Conservation (phyloP, 495 filamentous ascomycete genomes). For the Penicillium tannophilum region DNA sequence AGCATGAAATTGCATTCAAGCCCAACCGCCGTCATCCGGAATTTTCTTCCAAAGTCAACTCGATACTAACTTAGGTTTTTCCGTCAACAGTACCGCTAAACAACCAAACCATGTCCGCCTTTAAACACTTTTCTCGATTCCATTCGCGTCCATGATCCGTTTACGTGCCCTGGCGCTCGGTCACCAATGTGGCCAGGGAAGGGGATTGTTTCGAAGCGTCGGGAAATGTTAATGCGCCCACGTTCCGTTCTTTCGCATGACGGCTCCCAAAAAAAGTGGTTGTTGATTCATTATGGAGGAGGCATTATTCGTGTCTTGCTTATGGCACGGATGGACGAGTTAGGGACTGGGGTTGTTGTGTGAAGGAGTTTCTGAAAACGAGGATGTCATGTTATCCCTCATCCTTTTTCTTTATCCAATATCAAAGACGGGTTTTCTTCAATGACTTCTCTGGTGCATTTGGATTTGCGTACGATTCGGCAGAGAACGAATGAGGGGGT, state of each 20-base stretch:
- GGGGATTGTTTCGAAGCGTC: constrained; percentile 25
- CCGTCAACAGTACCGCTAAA: constrained; percentile 56
- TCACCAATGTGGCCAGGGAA: constrained; percentile 23
- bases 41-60: not conserved
- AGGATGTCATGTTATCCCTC: constrained; percentile 33
- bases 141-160: constrained; percentile 41
- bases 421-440: constrained; percentile 42
- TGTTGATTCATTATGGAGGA: constrained; percentile 22
- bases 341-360: constrained; percentile 32
- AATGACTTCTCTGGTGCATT: constrained; percentile 12
- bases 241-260: constrained; percentile 24
- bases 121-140: constrained; percentile 35
- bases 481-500: not conserved
- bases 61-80: not conserved
- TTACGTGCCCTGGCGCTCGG: constrained; percentile 28
- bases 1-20: no score
- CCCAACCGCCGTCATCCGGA: no score
- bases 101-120: constrained; percentile 33
- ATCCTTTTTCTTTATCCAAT: constrained; percentile 37
- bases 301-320: constrained; percentile 24
- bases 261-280: constrained; percentile 29
- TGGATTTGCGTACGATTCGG: not conserved
- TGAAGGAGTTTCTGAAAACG: constrained; percentile 31
- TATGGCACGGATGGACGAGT: constrained; percentile 25
- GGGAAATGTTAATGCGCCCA: constrained; percentile 18